phyloP scores from a whole-genome alignment of 2,329 filamentous ascomycete species.

The Cytospora schulzeri region DNA sequence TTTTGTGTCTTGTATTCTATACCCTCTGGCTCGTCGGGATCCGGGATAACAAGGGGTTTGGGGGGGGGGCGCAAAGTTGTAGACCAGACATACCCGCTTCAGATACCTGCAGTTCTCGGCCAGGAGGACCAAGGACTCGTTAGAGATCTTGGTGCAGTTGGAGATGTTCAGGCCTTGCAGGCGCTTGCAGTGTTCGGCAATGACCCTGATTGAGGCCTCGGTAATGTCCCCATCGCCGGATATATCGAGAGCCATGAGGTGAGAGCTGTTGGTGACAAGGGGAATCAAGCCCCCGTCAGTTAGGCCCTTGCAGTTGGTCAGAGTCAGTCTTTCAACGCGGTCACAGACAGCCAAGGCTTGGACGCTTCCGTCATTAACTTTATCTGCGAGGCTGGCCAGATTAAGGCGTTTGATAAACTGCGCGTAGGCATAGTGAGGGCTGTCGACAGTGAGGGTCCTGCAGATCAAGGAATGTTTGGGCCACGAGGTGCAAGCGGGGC shows the following conservation, averaged over 20 bases:
- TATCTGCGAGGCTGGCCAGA: slow-evolving; percentile 73
- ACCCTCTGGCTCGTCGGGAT: neutral
- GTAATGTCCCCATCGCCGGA: slow-evolving; percentile 84
- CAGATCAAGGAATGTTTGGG: slow-evolving; percentile 79
- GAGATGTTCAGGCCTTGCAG: slow-evolving; percentile 94
- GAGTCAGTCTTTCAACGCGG: slow-evolving; percentile 85
- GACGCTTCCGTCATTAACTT: slow-evolving; percentile 87
- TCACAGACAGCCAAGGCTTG: slow-evolving; percentile 81
- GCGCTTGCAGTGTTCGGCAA: slow-evolving; percentile 79
- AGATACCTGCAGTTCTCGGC: slow-evolving; percentile 83
- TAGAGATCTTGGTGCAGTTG: slow-evolving; percentile 79
- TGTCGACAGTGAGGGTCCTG: slow-evolving; percentile 68
- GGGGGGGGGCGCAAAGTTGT: neutral
- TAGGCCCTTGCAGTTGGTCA: slow-evolving; percentile 85
- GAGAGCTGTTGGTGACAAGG: slow-evolving; percentile 76
- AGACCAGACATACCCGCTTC: slow-evolving; percentile 67
- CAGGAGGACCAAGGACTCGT: slow-evolving; percentile 79
- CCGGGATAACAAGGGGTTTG: neutral
- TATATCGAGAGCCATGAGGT: slow-evolving; percentile 86
- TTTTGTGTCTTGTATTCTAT: neutral
- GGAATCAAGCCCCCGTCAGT: slow-evolving; percentile 82
- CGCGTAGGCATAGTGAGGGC: slow-evolving; percentile 86
- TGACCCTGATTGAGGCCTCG: slow-evolving; percentile 73
- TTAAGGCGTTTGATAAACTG: slow-evolving; percentile 93
- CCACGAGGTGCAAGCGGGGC: slow-evolving; percentile 89